Evolutionary conservation across 139 green algal species (phyloP).

Genomic region (Eudorina sp.): DNA sequence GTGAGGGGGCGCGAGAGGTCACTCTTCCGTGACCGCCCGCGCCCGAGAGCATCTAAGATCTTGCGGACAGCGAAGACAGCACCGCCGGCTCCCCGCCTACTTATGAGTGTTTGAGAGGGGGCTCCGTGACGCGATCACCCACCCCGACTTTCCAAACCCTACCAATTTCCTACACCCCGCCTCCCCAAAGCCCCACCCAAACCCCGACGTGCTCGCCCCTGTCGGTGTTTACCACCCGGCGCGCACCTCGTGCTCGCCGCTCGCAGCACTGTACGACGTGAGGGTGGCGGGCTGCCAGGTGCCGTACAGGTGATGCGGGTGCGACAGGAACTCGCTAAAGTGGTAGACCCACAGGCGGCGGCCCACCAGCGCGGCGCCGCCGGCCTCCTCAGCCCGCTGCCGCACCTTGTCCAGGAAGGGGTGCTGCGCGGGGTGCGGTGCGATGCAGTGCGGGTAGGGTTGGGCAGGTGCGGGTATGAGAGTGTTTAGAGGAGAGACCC

Average conservation of each 20-base stretch:
- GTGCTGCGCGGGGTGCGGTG: background rate
- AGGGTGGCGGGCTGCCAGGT: background rate
- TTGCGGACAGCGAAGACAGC: too few relatives aligned
- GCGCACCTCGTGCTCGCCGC: conserved; percentile 31
- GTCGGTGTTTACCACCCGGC: background rate
- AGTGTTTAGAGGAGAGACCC: too few relatives aligned
- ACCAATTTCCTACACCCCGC: too few relatives aligned
- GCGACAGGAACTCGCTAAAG: background rate
- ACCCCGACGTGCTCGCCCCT: background rate
- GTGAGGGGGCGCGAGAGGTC: too few relatives aligned
- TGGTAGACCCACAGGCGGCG: conserved; percentile 34
- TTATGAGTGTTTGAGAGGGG: too few relatives aligned
- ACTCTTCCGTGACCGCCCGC: too few relatives aligned
- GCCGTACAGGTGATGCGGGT: background rate
- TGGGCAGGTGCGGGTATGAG: background rate
- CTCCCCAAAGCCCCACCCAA: background rate
- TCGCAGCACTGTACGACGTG: background rate
- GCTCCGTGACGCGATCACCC: too few relatives aligned
- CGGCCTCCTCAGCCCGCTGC: background rate
- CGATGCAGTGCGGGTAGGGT: background rate
- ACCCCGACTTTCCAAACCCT: too few relatives aligned
- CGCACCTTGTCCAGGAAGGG: background rate
- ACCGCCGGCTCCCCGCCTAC: too few relatives aligned
- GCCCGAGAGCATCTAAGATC: too few relatives aligned
- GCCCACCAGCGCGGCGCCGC: background rate